phyloP scores from a whole-genome alignment of 495 filamentous ascomycete species.

The Margaritispora aquatica region DNA sequence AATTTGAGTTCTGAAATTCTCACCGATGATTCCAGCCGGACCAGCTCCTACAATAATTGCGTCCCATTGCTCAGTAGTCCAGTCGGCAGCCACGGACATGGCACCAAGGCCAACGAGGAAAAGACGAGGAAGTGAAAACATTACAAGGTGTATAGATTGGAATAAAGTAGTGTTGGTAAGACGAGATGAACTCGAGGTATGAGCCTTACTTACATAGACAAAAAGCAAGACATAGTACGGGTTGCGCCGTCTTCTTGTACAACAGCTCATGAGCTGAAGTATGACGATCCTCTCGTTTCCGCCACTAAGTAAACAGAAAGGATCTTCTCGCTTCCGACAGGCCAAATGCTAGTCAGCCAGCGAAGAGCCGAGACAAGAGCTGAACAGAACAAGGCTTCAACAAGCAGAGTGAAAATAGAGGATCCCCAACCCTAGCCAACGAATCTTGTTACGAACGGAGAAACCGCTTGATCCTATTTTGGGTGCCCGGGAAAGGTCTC shows the following conservation, averaged over 20 bases:
- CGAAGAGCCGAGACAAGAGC: not conserved
- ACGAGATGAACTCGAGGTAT: not conserved
- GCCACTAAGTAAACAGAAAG: not conserved
- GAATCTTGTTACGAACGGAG: not conserved
- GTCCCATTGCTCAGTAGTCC: slow-evolving; percentile 28
- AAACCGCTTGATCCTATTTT: not conserved
- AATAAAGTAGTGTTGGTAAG: not conserved
- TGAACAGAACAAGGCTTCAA: too few species aligned
- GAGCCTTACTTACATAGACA: not conserved
- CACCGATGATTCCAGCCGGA: slow-evolving; percentile 14
- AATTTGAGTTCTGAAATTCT: not conserved
- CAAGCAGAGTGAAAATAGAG: not conserved
- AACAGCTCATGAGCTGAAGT: not conserved
- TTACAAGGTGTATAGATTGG: not conserved
- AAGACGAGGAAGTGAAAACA: not conserved
- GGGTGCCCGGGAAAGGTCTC: not conserved
- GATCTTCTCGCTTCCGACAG: not conserved
- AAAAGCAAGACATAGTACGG: not conserved
- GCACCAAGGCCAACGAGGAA: not conserved
- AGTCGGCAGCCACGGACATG: slow-evolving; percentile 5
- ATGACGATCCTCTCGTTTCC: not conserved
- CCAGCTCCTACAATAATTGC: slow-evolving; percentile 15
- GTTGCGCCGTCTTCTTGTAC: not conserved
- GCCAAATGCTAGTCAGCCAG: not conserved
- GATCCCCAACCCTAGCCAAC: not conserved